phyloP scores from a whole-genome alignment of 1,139 yeast species.

The Pichia sp. region DNA sequence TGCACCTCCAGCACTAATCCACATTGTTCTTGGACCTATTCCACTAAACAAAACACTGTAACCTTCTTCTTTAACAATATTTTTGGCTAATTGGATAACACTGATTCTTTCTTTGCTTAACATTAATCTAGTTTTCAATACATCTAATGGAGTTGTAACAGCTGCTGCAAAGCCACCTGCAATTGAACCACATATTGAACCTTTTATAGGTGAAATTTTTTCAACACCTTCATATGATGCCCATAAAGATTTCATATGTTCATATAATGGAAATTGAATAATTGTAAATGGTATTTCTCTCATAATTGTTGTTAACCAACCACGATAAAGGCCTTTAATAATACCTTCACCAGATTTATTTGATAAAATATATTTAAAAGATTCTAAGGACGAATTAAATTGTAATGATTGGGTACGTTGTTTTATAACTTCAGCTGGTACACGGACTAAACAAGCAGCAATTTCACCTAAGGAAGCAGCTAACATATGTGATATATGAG shows the following conservation, averaged over 20 bases:
- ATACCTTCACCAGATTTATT: constrained; percentile 73
- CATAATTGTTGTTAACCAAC: constrained; percentile 87
- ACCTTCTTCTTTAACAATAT: constrained; percentile 60
- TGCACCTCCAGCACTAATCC: constrained; percentile 99
- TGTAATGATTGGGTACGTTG: constrained; percentile 85
- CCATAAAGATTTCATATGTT: constrained; percentile 61
- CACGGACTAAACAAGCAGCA: constrained; percentile 88
- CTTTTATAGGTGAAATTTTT: constrained; percentile 55
- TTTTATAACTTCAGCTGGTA: constrained; percentile 94
- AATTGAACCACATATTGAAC: constrained; percentile 89
- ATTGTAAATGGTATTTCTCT: constrained; percentile 94
- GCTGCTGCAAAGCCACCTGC: constrained; percentile 98
- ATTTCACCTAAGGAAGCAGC: constrained; percentile 87
- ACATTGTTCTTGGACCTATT: constrained; percentile 88
- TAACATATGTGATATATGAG: constrained; percentile 62
- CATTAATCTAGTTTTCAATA: constrained; percentile 88
- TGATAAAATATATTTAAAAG: constrained; percentile 54
- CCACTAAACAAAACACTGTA: constrained; percentile 68
- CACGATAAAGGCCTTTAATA: constrained; percentile 74
- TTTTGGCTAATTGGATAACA: constrained; percentile 39
- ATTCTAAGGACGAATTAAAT: constrained; percentile 52
- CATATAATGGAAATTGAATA: constrained; percentile 92
- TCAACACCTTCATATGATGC: constrained; percentile 33
- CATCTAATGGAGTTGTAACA: constrained; percentile 86
- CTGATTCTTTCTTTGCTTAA: constrained; percentile 49